These are phyloP conservation scores for Penicillium verrucosum DNA, from an alignment of 2,329 filamentous ascomycete species.

Conservation along the genomic window DNA sequence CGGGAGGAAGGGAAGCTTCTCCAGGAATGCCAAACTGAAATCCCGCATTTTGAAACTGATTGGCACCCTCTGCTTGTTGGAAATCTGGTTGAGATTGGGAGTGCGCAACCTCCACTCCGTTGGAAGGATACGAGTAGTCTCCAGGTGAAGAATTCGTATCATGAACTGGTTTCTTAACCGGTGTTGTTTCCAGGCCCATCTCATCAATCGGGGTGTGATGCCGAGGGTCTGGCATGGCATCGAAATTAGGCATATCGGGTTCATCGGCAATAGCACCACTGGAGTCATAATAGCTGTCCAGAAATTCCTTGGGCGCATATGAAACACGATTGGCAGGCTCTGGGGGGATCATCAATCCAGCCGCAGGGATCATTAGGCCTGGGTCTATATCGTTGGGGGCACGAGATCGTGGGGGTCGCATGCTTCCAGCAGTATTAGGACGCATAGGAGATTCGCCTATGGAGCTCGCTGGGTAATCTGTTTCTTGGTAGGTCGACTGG, in stretches of 20 bases:
- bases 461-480: slow-evolving; percentile 16
- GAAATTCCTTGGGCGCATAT: slow-evolving; percentile 39
- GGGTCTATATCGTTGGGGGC: slow-evolving; percentile 25
- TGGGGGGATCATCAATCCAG: slow-evolving; percentile 18
- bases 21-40: slow-evolving; percentile 70
- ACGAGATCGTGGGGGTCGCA: slow-evolving; percentile 21
- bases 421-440: slow-evolving; percentile 27
- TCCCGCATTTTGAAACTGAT: slow-evolving; percentile 48
- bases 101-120: slow-evolving; percentile 24
- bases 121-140: slow-evolving; percentile 39
- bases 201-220: slow-evolving; percentile 31
- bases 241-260: slow-evolving; percentile 63
- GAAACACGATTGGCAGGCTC: slow-evolving; percentile 22
- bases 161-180: slow-evolving; percentile 24
- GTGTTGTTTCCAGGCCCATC: slow-evolving; percentile 35
- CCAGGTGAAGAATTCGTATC: slow-evolving; percentile 19
- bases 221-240: slow-evolving; percentile 48
- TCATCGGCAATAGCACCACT: slow-evolving; percentile 41
- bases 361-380: slow-evolving; percentile 13
- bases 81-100: slow-evolving; percentile 51
- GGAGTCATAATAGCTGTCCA: slow-evolving; percentile 53
- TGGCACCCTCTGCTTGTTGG: slow-evolving; percentile 21
- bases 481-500: slow-evolving; percentile 35
- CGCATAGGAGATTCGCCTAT: slow-evolving; percentile 22
- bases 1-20: slow-evolving; percentile 15